These are phyloP conservation scores for Podospora fimiseda DNA, from an alignment of 495 filamentous ascomycete genomes.

Conservation along the genomic window DNA sequence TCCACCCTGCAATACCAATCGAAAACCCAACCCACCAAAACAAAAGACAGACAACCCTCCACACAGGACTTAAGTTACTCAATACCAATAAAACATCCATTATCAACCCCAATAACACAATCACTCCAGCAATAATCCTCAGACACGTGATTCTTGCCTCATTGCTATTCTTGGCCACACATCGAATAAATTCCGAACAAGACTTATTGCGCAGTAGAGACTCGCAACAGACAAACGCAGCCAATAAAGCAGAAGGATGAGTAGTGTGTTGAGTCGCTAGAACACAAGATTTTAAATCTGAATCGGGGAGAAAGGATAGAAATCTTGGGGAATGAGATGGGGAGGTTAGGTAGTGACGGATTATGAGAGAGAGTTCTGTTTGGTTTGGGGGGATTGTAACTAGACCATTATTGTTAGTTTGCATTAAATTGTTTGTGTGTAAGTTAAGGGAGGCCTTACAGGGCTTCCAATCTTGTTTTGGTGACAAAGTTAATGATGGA, in stretches of 20 bases:
- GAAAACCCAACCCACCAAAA: constrained; percentile 56
- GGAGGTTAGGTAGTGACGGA: constrained; percentile 58
- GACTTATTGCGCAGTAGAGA: constrained; percentile 30
- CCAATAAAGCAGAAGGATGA: constrained; percentile 59
- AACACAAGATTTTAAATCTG: constrained; percentile 53
- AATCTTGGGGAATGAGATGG: constrained; percentile 52
- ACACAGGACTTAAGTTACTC: constrained; percentile 45
- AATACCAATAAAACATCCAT: constrained; percentile 52
- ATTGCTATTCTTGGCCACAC: constrained; percentile 62
- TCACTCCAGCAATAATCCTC: constrained; percentile 43
- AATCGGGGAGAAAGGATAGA: constrained; percentile 50
- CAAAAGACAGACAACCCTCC: constrained; percentile 48
- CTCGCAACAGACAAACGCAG: constrained; percentile 51
- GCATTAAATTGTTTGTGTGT: not conserved
- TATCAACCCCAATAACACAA: constrained; percentile 45
- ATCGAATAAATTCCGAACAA: constrained; percentile 42
- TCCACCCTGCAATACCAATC: constrained; percentile 52
- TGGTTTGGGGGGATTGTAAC: constrained; percentile 67
- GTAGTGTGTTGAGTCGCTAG: constrained; percentile 62
- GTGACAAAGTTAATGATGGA: constrained; percentile 8
- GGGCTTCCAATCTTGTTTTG: not conserved
- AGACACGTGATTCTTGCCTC: constrained; percentile 52
- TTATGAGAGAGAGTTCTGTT: constrained; percentile 56
- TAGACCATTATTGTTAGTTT: constrained; percentile 46
- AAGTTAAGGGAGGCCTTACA: not conserved